phyloP scores from a whole-genome alignment of 176 grass and related monocot species.

The Musa itinerans region DNA sequence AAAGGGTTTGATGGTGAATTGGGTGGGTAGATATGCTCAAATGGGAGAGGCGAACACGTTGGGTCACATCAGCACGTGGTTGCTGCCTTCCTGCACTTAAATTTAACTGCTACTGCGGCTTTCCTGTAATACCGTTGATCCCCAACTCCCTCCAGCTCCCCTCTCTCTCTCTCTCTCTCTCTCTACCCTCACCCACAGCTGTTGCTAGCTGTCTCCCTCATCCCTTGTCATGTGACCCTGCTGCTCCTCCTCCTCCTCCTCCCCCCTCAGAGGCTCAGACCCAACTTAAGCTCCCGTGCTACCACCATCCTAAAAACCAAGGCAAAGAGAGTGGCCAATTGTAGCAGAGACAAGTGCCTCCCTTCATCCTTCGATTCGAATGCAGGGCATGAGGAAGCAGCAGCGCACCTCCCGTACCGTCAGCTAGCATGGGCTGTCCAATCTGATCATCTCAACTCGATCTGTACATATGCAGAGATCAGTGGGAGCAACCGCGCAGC shows the following conservation, averaged over 20 bases:
- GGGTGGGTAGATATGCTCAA: too few relatives aligned
- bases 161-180: constrained; percentile 7
- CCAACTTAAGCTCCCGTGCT: not conserved
- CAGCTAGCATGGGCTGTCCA: not conserved
- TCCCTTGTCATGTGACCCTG: constrained; percentile 48
- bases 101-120: not conserved
- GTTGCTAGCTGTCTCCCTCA: constrained; percentile 63
- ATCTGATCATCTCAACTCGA: not conserved
- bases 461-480: not conserved
- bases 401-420: not conserved
- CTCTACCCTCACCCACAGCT: constrained; percentile 37
- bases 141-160: not conserved
- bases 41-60: not conserved
- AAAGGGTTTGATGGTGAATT: too few relatives aligned
- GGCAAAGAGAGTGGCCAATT: not conserved
- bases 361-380: too few relatives aligned
- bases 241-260: not conserved
- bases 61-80: constrained; percentile 29
- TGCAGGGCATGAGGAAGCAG: not conserved
- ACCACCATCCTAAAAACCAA: not conserved
- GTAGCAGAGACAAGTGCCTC: not conserved
- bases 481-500: constrained; percentile 53
- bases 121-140: not conserved
- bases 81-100: constrained; percentile 16
- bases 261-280: not conserved